Percentiles rank a stretch among this genome's conserved stretches.
These are phyloP conservation scores for Delonix regia DNA, from an alignment of 306 rosid genomes.

Conservation along the genomic window DNA sequence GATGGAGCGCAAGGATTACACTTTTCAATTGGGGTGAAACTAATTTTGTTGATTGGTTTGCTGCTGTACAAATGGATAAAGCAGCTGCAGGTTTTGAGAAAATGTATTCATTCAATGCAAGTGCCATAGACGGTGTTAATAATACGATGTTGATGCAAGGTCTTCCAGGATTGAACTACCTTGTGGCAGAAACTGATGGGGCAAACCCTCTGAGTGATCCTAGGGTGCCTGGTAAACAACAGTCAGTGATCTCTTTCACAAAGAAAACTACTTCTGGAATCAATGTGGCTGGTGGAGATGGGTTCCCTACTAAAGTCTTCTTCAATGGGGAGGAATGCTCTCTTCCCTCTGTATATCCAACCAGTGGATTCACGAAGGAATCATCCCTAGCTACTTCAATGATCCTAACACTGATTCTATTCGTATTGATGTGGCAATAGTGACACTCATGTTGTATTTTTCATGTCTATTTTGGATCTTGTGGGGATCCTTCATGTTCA, in stretches of 20 bases:
- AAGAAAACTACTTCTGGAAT: constrained; percentile 67
- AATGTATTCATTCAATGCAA: constrained; percentile 84
- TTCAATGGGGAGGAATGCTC: constrained; percentile 95
- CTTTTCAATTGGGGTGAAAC: constrained; percentile 90
- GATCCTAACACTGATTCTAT: constrained; percentile 38
- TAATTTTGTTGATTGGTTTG: constrained; percentile 79
- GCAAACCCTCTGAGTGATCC: constrained; percentile 68
- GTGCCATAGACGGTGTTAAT: constrained; percentile 44
- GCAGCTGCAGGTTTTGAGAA: constrained; percentile 82
- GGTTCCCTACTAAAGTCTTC: constrained; percentile 85
- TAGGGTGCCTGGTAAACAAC: constrained; percentile 90
- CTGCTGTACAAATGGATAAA: constrained; percentile 74
- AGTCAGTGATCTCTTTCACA: constrained; percentile 76
- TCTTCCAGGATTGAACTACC: constrained; percentile 68
- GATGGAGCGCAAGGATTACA: constrained; percentile 91
- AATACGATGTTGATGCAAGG: constrained; percentile 87
- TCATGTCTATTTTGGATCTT: background rate
- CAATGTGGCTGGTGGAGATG: constrained; percentile 68
- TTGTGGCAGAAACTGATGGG: constrained; percentile 75
- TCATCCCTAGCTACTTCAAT: constrained; percentile 38
- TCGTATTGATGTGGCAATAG: constrained; percentile 47
- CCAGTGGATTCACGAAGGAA: constrained; percentile 46
- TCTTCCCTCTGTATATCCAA: constrained; percentile 66
- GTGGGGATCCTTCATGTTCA: background rate
- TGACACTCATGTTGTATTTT: constrained; percentile 19